Percentiles rank a stretch among this genome's conserved stretches.
Evolutionary conservation across 2,329 filamentous ascomycete genomes (phyloP).

Genomic region (Ophiosphaerella korrae): DNA sequence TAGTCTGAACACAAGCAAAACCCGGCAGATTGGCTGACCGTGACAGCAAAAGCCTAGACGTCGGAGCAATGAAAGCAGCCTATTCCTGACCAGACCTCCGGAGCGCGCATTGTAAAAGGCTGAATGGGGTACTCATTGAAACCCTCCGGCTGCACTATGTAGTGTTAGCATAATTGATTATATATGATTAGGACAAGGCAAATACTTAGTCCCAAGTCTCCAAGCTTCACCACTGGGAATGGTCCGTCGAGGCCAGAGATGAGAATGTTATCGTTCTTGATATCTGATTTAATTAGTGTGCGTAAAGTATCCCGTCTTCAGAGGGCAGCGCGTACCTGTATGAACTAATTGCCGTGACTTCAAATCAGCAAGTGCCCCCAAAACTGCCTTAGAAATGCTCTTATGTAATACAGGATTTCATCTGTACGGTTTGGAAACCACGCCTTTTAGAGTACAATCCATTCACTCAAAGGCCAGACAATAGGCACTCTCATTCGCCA

Average conservation of each 20-base stretch:
- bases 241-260: no score
- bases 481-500: constrained; percentile 4
- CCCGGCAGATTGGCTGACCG: constrained; percentile 11
- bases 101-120: constrained; percentile 3
- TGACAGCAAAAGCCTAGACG: constrained; percentile 28
- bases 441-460: constrained; percentile 14
- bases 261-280: no score
- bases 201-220: no score
- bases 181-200: neutral
- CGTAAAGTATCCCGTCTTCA: no score
- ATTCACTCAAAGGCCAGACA: constrained; percentile 32
- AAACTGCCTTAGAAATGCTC: constrained; percentile 12
- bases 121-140: constrained; percentile 2
- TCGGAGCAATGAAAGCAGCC: constrained; percentile 22
- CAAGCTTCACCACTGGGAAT: no score
- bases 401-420: constrained; percentile 21
- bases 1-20: no score
- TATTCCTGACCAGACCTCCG: constrained; percentile 10
- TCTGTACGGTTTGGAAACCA: constrained; percentile 14
- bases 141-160: neutral
- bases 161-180: neutral
- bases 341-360: no score
- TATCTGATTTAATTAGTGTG: no score
- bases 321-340: no score
- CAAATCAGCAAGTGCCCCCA: constrained; percentile 3